Conservation (phyloP, 1,284 basidiomycete species). For the Leccinum griseonigrum region DNA sequence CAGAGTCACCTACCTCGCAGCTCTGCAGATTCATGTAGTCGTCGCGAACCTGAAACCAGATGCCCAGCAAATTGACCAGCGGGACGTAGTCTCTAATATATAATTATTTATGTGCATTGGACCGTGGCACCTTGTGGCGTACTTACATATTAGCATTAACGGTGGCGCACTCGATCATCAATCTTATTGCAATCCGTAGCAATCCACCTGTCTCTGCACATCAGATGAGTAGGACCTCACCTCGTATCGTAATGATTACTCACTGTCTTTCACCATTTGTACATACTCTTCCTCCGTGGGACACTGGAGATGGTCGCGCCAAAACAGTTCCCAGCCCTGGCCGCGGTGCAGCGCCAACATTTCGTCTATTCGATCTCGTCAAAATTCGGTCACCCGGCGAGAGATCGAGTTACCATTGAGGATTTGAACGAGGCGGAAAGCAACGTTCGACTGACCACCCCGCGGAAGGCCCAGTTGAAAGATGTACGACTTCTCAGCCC, state of each 20-base stretch:
- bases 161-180: conserved; percentile 89
- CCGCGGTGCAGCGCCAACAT: conserved; percentile 77
- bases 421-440: conserved; percentile 52
- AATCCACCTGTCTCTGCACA: conserved; percentile 89
- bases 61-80: conserved; percentile 88
- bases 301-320: conserved; percentile 76
- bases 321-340: conserved; percentile 78
- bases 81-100: conserved; percentile 78
- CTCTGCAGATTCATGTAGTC: conserved; percentile 96
- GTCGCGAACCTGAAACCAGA: conserved; percentile 95
- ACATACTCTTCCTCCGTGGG: conserved; percentile 84
- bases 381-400: neutral
- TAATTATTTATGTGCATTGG: neutral
- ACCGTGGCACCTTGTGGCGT: neutral
- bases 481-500: conserved; percentile 22
- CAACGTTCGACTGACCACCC: conserved; percentile 1
- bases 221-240: neutral
- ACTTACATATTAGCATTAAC: conserved; percentile 57
- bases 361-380: conserved; percentile 50
- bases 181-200: conserved; percentile 87
- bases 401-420: conserved; percentile 57
- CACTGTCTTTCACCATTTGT: conserved; percentile 82
- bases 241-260: conserved; percentile 26
- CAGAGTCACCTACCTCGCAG: conserved; percentile 50
- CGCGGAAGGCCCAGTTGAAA: conserved; percentile 36